These are phyloP conservation scores for Termitomyces titanicus DNA, from an alignment of 768 basidiomycete species.

Conservation along the genomic window DNA sequence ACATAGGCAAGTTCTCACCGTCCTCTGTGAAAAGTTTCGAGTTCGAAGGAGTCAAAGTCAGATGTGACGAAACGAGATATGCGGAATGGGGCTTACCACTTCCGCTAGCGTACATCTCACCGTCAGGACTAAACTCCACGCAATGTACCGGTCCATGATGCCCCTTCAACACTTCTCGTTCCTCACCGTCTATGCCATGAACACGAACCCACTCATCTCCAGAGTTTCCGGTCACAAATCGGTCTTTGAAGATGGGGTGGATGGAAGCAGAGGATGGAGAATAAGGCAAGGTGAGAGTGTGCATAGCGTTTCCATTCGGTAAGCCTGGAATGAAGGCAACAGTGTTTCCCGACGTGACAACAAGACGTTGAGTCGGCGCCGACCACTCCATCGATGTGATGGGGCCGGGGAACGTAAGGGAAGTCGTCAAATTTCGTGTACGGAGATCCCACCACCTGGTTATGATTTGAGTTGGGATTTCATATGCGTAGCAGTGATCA, in stretches of 20 bases:
- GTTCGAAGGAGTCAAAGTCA: constrained; percentile 2
- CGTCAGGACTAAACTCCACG: constrained; percentile 92
- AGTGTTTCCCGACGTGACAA: constrained; percentile 88
- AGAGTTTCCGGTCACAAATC: constrained; percentile 88
- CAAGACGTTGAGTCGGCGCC: constrained; percentile 72
- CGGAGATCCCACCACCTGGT: constrained; percentile 95
- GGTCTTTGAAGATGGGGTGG: constrained; percentile 83
- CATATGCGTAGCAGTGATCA: constrained; percentile 3
- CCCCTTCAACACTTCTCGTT: constrained; percentile 89
- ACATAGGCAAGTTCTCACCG: constrained; percentile 34
- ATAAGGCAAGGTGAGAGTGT: constrained; percentile 78
- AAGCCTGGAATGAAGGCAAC: constrained; percentile 87
- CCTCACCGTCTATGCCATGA: constrained; percentile 86
- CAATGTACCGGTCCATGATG: constrained; percentile 98
- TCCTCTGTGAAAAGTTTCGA: constrained; percentile 51
- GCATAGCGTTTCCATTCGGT: constrained; percentile 61
- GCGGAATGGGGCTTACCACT: constrained; percentile 61
- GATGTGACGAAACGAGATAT: not conserved
- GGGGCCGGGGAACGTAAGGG: constrained; percentile 68
- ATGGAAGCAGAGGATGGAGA: constrained; percentile 92
- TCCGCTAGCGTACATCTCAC: constrained; percentile 96
- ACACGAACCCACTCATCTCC: constrained; percentile 97
- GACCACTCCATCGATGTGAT: constrained; percentile 96
- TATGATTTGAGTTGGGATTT: constrained; percentile 14
- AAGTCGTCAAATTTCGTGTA: constrained; percentile 67